A percentile compares a stretch with the other conserved stretches of the same genome.
These are phyloP conservation scores for Cladobotryum mycophilum DNA, from an alignment of 2,329 filamentous ascomycete genomes.

Conservation along the genomic window DNA sequence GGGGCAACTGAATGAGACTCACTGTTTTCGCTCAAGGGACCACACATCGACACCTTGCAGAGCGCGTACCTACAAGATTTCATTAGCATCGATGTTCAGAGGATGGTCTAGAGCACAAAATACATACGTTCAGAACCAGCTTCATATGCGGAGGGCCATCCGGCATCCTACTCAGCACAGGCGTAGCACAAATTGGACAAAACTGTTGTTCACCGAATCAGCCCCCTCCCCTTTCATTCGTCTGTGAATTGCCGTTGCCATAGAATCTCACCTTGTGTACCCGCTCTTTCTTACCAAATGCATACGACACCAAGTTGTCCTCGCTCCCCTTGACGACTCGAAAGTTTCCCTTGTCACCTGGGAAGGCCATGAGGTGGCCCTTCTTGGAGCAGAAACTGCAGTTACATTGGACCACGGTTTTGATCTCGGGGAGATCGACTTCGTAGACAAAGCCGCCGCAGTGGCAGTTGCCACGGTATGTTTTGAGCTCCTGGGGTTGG, in stretches of 20 bases:
- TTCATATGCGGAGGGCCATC: background rate
- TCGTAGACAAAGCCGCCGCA: slow-evolving; percentile 49
- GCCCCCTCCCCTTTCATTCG: background rate
- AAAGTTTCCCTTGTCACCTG: slow-evolving; percentile 25
- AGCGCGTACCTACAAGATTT: background rate
- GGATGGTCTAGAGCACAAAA: background rate
- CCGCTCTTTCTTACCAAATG: slow-evolving; percentile 32
- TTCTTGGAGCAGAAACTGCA: slow-evolving; percentile 59
- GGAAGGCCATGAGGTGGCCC: slow-evolving; percentile 35
- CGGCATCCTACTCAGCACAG: slow-evolving; percentile 7
- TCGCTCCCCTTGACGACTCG: slow-evolving; percentile 40
- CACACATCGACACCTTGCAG: background rate
- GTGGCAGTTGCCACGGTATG: slow-evolving; percentile 53
- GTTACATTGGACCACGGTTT: slow-evolving; percentile 51
- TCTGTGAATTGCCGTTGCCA: background rate
- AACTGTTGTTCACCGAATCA: slow-evolving; percentile 34
- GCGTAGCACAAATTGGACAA: slow-evolving; percentile 44
- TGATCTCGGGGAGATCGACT: slow-evolving; percentile 49
- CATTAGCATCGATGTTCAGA: too few species aligned
- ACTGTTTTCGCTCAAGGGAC: background rate
- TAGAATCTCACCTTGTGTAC: slow-evolving; percentile 34
- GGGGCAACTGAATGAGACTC: background rate
- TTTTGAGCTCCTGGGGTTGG: slow-evolving; percentile 11
- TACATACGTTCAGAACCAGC: background rate
- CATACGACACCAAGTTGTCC: slow-evolving; percentile 36